Conservation (phyloP, 257 asterid genomes). For the Nicotiana paniculata region DNA sequence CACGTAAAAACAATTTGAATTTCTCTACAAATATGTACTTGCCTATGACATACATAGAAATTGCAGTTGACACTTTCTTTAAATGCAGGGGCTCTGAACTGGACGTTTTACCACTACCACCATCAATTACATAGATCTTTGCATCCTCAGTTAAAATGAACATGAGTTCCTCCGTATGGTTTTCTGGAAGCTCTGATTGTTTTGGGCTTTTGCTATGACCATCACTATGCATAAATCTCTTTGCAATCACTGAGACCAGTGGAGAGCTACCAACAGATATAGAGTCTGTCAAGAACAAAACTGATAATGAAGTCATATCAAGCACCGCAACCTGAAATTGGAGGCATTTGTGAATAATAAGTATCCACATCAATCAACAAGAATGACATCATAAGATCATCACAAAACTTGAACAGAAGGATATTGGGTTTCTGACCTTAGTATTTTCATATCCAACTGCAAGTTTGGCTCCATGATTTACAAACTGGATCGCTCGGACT, state of each 20-base stretch:
- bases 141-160: slow-evolving; percentile 60
- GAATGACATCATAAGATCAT: not conserved
- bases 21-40: slow-evolving; percentile 30
- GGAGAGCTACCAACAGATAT: slow-evolving; percentile 34
- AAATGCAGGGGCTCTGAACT: slow-evolving; percentile 47
- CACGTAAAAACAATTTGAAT: slow-evolving; percentile 10
- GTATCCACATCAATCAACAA: not conserved
- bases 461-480: slow-evolving; percentile 56
- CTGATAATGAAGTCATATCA: slow-evolving; percentile 60
- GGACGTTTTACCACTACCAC: slow-evolving; percentile 43
- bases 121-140: slow-evolving; percentile 43
- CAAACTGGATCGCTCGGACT: slow-evolving; percentile 54
- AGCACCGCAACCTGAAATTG: slow-evolving; percentile 73
- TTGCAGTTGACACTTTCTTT: slow-evolving; percentile 55
- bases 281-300: slow-evolving; percentile 46
- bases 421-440: slow-evolving; percentile 36
- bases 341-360: slow-evolving; percentile 11
- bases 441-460: slow-evolving; percentile 63
- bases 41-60: slow-evolving; percentile 79
- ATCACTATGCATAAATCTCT: slow-evolving; percentile 26
- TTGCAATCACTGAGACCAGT: slow-evolving; percentile 42
- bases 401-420: not conserved
- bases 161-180: slow-evolving; percentile 33
- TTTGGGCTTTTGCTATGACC: slow-evolving; percentile 28
- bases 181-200: slow-evolving; percentile 35